Evolutionary conservation across 2,329 filamentous ascomycete genomes (phyloP), one percentile per base, ranked within the genome.

Genomic region (Exophiala aquamarina): DNA sequence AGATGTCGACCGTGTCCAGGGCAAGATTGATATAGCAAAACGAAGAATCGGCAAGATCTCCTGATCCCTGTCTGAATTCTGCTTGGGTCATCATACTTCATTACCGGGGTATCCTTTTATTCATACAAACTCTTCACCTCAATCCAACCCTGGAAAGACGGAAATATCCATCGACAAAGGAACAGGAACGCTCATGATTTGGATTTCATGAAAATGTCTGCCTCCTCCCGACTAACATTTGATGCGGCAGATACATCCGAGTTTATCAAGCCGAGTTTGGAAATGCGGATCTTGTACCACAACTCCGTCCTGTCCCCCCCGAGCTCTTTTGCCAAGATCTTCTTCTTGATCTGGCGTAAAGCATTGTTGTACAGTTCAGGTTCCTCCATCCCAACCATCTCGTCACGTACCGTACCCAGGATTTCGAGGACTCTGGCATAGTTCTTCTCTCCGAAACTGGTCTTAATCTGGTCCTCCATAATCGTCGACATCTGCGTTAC

Each of bases 261-360:
- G 28, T 23, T 40, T 59, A 97, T 83, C 62, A 95, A 70, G 0
- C 90, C 88, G 46, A 95, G 69, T 57, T 74, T 81, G 33, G 76
- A 79, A 49, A 73, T 79, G 57, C 84, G 77, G 18, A 95, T 70
- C 57, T 79, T 74, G 71, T 81, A 87, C 90, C 90, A 96, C 70
- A 96, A 83, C 61, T 94, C 89, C 54, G 78, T 78, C 44, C 89
- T 74, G 59, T 94, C 86, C 0, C 89, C 90, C 29, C 84, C 83
- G 2, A 96, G 68, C 56, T 86, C 78, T 0, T 83, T 86, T 0
- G 74, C 77, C 6, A 90, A 65, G 1, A 96, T 64, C 46, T 83
- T 82, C 56, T 73, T 74, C 72, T 96, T 97, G 59, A 97, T 67
- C 26, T 78, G 76, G 32, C 66, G 73, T 33, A 94, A 60, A 56